Evolutionary conservation across 1,284 basidiomycete genomes (phyloP).

Genomic region (Trichosporon sp.): DNA sequence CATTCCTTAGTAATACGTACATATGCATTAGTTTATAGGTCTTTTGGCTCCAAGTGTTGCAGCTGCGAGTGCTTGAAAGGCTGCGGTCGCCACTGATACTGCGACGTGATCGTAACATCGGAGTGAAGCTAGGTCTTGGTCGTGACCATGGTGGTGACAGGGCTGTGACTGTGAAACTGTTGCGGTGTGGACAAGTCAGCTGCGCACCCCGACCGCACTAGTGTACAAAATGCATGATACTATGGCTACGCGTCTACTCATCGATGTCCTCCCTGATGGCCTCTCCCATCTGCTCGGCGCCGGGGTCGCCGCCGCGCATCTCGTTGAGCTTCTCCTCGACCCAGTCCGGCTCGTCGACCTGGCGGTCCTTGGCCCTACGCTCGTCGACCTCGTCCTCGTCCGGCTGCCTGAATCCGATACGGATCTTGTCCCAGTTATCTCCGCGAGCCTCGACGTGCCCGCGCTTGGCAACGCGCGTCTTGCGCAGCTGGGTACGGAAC

Average conservation of each 20-base stretch:
- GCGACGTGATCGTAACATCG: too few relatives aligned
- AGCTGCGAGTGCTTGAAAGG: background rate
- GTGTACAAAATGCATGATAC: constrained; percentile 15
- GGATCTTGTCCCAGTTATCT: constrained; percentile 47
- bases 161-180: too few relatives aligned
- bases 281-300: constrained; percentile 4
- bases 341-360: constrained; percentile 45
- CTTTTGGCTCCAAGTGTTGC: background rate
- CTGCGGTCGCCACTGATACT: too few relatives aligned
- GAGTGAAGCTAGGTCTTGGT: too few relatives aligned
- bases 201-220: too few relatives aligned
- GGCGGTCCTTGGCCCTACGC: constrained; percentile 22
- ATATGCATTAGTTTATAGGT: constrained; percentile 2
- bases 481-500: constrained; percentile 80
- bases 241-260: constrained; percentile 16
- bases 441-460: constrained; percentile 33
- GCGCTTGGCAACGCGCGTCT: constrained; percentile 63
- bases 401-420: constrained; percentile 43
- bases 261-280: constrained; percentile 9
- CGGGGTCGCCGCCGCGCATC: constrained; percentile 9
- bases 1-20: background rate
- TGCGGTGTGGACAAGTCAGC: too few relatives aligned
- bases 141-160: too few relatives aligned
- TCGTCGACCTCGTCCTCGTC: constrained; percentile 34
- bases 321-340: constrained; percentile 34